Base-by-base conservation (phyloP, 805 yeast species). In the Sugiyamaella boreocaroliniensis region DNA sequence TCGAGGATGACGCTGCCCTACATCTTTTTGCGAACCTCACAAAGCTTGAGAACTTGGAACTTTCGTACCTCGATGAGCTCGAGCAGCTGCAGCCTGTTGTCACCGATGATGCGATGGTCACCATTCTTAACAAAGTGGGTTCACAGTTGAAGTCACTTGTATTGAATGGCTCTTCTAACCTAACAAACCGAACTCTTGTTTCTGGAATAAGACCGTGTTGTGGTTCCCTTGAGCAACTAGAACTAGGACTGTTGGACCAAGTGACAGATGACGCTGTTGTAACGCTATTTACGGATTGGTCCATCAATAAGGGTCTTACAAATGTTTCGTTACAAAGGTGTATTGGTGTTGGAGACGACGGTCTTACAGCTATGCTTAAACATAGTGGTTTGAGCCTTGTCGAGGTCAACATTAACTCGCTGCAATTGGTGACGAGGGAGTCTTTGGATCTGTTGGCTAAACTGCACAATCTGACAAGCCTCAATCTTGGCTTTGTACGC, bases 401-500 rank as follows among this genome's bases (percentile, higher is more conserved):
- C 22, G 84, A 83, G 48, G 68, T 93, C 26, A 81, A 79, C 57
- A 56, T 93, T 54, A 92, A 92, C 64, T 86, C 96, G 0, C 64
- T 89, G n/a, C 76, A 80, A 55, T 70, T 70, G 9, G 59, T 92
- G 0, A 72, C 86, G 0, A 70, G 74, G 14, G 70, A 72, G 4
- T 48, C 67, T 12, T 49, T 68, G 29, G 59, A 58, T 19, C 42
- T 53, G 14, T 49, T 70, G 12, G 61, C 54, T 16, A 55, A 65
- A 12, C 72, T 81, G 44, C 86, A 89, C 1, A 75, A 82, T 29
- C 69, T 92, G 43, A 80, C 88, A 0, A 76, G 80, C 34, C 60
- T 87, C 15, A 93, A 92, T 65, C 64, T 82, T 12, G 95, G 97
- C 0, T 92, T 92, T 68, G 86, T 89, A 2, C 73, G 95, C 41